These are phyloP conservation scores for Suillus occidentalis DNA, from an alignment of 768 basidiomycete species.

Conservation along the genomic window DNA sequence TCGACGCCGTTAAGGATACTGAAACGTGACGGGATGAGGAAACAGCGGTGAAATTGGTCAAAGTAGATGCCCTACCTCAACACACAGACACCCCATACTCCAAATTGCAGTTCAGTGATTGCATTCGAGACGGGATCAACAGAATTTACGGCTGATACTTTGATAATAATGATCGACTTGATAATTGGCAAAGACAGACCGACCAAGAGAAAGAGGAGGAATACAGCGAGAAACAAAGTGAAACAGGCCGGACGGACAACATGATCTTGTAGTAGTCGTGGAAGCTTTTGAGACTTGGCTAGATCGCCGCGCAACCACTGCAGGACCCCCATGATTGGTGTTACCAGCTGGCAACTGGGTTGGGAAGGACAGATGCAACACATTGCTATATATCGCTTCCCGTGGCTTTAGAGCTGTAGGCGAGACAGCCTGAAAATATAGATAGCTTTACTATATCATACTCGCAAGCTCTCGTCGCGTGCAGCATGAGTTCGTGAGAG, in stretches of 20 bases:
- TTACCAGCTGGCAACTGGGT: neutral
- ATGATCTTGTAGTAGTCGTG: slow-evolving; percentile 45
- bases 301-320: neutral
- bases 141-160: slow-evolving; percentile 35
- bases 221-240: slow-evolving; percentile 54
- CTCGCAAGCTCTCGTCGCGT: neutral
- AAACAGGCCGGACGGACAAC: slow-evolving; percentile 48
- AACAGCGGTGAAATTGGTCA: slow-evolving; percentile 1
- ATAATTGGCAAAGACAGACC: slow-evolving; percentile 76
- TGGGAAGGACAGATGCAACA: neutral
- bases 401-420: neutral
- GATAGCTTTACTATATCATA: neutral
- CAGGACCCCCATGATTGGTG: neutral
- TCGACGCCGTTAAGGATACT: slow-evolving; percentile 12
- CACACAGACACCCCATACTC: slow-evolving; percentile 84
- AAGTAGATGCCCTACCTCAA: slow-evolving; percentile 36
- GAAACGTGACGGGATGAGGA: neutral
- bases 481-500: neutral
- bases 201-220: slow-evolving; percentile 75
- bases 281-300: slow-evolving; percentile 10
- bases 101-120: slow-evolving; percentile 66
- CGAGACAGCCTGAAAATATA: neutral
- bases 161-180: slow-evolving; percentile 63
- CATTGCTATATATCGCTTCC: neutral
- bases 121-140: slow-evolving; percentile 44